Conservation (phyloP, 2,329 filamentous ascomycete genomes). For the Biscogniauxia sp. region DNA sequence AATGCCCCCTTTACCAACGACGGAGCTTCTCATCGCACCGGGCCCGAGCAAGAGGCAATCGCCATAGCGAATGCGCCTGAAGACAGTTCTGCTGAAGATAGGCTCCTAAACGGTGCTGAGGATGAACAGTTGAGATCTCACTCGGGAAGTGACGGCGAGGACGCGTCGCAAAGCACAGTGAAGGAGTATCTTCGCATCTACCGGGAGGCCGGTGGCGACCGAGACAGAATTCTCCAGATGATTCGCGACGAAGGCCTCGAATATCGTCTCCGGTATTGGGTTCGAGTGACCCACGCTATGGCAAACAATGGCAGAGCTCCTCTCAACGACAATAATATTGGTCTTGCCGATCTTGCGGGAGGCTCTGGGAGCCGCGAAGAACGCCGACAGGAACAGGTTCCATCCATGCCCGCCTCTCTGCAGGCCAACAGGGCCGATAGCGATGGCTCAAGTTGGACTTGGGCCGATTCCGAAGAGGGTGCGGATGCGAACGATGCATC, state of each 20-base stretch:
- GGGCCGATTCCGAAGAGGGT: constrained; percentile 26
- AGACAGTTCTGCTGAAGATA: not conserved
- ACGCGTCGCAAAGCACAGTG: constrained; percentile 22
- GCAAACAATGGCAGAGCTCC: constrained; percentile 7
- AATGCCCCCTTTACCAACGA: constrained; percentile 15
- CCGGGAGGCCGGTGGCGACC: constrained; percentile 58
- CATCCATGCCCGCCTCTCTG: constrained; percentile 17
- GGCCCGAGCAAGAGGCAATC: not conserved
- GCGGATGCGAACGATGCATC: constrained; percentile 11
- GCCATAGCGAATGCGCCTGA: not conserved
- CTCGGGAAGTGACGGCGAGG: constrained; percentile 6
- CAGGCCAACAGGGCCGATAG: constrained; percentile 20
- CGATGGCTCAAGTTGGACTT: constrained; percentile 30
- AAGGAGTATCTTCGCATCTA: constrained; percentile 55
- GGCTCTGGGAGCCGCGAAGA: not conserved
- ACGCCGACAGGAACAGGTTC: not conserved
- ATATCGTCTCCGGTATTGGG: constrained; percentile 58
- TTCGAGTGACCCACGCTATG: constrained; percentile 48
- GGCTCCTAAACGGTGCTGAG: constrained; percentile 1
- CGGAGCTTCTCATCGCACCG: not conserved
- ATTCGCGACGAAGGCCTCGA: constrained; percentile 60
- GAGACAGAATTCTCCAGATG: constrained; percentile 56
- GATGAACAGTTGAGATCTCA: not conserved
- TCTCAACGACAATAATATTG: not conserved
- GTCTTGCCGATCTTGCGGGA: not conserved